Base-by-base conservation (phyloP, 805 yeast genomes). In the Yarrowia sp. region DNA sequence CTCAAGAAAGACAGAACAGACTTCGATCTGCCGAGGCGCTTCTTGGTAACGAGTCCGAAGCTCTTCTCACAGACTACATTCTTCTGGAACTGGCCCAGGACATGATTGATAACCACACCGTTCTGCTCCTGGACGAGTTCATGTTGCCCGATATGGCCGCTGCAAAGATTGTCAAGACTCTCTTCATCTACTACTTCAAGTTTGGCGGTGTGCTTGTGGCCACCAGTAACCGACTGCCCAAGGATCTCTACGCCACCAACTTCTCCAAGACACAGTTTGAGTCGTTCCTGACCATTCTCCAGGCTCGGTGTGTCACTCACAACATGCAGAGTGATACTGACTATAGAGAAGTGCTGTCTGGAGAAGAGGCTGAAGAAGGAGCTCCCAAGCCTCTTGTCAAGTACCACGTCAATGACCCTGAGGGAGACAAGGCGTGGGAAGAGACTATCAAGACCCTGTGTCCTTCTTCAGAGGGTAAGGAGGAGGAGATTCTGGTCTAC, bases 61-160 rank as follows among this genome's bases (percentile, higher is more conserved):
- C 47, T 14, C 46, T 55, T 1, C 75, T 83, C 75, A 89, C 86
- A 69, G 92, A 89, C 72, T 85, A 86, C 69, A 81, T 87, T 24
- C 73, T 89, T 34, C 85, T 86, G 72, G 91, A 88, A 73, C 80
- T 89, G 24, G 92, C 92, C 7, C 85, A 86, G 64, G 86, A 82
- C 64, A 80, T 89, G 86, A 83, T 88, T 38, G 75, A 78, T 14
- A 81, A 81, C 69, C 85, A 83, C 72, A 86, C 91, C 1, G 79
- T 89, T 14, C 75, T 89, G 69, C 79, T 88, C 75, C 76, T 89
- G 47, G 93, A 89, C 74, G 93, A 89, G 74, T 89, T 89, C 77
- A 87, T 88, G 89, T 74, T 89, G 38, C 93, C 93, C 0, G 93
- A 89, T 73, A 81, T 89, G 71, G 90, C 92, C 0, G 83, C 90